phyloP scores from a whole-genome alignment of 1,139 yeast species.

The Protomyces arabidopsidicola region DNA sequence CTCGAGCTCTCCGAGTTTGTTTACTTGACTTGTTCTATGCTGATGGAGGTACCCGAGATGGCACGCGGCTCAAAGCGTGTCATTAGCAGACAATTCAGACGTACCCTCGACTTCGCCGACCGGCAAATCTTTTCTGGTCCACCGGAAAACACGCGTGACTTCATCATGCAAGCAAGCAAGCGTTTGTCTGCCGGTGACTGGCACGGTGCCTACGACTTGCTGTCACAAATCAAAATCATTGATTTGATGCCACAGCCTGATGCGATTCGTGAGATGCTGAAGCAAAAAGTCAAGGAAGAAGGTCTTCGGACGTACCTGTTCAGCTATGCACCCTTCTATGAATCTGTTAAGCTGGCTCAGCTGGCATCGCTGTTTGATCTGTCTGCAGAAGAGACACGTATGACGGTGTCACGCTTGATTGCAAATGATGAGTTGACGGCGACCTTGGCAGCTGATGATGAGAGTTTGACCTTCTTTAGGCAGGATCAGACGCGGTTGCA shows the following conservation, averaged over 20 bases:
- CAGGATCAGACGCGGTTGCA: slow-evolving; percentile 82
- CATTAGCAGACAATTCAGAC: slow-evolving; percentile 79
- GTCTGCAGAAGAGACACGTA: slow-evolving; percentile 52
- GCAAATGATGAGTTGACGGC: slow-evolving; percentile 70
- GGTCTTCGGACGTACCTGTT: slow-evolving; percentile 87
- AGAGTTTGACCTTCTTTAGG: slow-evolving; percentile 60
- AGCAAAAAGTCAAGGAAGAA: slow-evolving; percentile 75
- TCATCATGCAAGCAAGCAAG: slow-evolving; percentile 87
- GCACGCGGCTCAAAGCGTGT: slow-evolving; percentile 58
- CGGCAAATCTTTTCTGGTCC: slow-evolving; percentile 96
- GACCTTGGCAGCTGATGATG: slow-evolving; percentile 56
- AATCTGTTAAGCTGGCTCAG: slow-evolving; percentile 65
- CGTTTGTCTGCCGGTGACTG: slow-evolving; percentile 88
- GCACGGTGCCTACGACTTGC: slow-evolving; percentile 67
- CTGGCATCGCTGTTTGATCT: slow-evolving; percentile 66
- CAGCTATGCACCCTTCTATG: slow-evolving; percentile 71
- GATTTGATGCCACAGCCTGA: slow-evolving; percentile 64
- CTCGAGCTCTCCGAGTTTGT: slow-evolving; percentile 92
- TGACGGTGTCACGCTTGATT: slow-evolving; percentile 69
- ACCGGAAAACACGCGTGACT: slow-evolving; percentile 94
- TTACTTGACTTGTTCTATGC: slow-evolving; percentile 81
- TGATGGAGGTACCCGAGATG: slow-evolving; percentile 87
- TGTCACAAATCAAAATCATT: slow-evolving; percentile 83
- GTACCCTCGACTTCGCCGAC: slow-evolving; percentile 87
- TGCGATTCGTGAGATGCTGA: slow-evolving; percentile 63